Evolutionary conservation across 1,139 yeast genomes (phyloP).

Genomic region (Kazachstania sp.): DNA sequence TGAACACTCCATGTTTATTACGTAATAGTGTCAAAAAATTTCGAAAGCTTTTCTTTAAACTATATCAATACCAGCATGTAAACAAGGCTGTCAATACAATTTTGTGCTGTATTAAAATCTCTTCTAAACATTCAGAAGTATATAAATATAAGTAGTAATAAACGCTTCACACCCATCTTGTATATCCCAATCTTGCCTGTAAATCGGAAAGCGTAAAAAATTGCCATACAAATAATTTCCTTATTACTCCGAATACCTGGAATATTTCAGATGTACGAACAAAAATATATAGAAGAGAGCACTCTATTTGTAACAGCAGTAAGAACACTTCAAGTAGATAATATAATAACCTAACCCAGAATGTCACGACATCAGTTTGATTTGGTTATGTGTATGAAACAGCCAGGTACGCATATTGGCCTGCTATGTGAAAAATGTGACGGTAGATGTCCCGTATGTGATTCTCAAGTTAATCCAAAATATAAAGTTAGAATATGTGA

Average conservation of each 20-base stretch:
- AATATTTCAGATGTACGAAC: not conserved
- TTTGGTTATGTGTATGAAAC: constrained; percentile 75
- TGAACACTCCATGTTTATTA: constrained; percentile 30
- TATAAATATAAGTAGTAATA: too few species aligned
- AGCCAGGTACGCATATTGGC: constrained; percentile 69
- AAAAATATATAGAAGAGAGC: not conserved
- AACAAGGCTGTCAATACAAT: too few species aligned
- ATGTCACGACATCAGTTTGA: constrained; percentile 94
- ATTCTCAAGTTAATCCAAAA: constrained; percentile 72
- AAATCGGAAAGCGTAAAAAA: too few species aligned
- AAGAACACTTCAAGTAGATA: not conserved
- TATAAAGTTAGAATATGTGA: constrained; percentile 71
- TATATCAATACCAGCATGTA: too few species aligned
- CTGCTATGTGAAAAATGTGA: constrained; percentile 77
- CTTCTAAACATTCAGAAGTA: too few species aligned
- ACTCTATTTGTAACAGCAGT: not conserved
- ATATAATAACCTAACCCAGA: constrained; percentile 2
- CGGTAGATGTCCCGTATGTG: constrained; percentile 88
- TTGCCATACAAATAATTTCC: not conserved
- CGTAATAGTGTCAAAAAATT: not conserved
- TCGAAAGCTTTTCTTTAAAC: not conserved
- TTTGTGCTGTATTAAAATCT: too few species aligned
- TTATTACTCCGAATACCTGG: not conserved
- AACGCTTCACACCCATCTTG: too few species aligned
- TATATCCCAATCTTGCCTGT: too few species aligned